phyloP scores from a whole-genome alignment of 805 yeast species.

The Saccharomycopsis sp. region DNA sequence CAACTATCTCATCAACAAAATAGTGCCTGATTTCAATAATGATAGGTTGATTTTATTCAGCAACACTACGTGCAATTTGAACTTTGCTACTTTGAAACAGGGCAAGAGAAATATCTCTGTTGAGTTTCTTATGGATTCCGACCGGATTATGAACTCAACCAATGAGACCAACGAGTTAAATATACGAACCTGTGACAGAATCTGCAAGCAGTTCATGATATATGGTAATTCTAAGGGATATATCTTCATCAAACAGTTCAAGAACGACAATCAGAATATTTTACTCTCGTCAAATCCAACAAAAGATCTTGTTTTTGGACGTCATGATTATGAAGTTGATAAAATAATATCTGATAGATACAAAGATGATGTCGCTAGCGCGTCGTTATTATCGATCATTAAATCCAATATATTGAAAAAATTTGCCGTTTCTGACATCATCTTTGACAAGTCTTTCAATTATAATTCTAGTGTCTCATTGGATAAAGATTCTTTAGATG shows the following conservation, averaged over 20 bases:
- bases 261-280: not conserved
- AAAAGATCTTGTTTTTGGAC: not conserved
- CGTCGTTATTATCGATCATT: not conserved
- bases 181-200: not conserved
- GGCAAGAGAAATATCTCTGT: conserved; percentile 7
- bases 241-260: conserved; percentile 11
- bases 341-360: not conserved
- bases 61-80: conserved; percentile 4
- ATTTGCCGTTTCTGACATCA: not conserved
- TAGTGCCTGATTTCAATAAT: conserved; percentile 14
- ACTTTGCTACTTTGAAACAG: conserved; percentile 14
- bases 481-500: conserved; percentile 7
- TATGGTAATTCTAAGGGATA: conserved; percentile 12
- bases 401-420: not conserved
- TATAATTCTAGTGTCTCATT: not conserved
- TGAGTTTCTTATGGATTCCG: conserved; percentile 5
- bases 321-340: not conserved
- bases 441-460: not conserved
- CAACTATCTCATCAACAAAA: conserved; percentile 9
- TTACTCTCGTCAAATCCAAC: not conserved
- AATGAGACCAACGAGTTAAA: conserved; percentile 11
- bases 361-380: not conserved
- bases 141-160: conserved; percentile 6
- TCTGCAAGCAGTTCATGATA: conserved; percentile 9
- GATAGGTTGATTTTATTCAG: conserved; percentile 15